Evolutionary conservation across 2,329 filamentous ascomycete species (phyloP).

Genomic region (Colletotrichum coccodes): DNA sequence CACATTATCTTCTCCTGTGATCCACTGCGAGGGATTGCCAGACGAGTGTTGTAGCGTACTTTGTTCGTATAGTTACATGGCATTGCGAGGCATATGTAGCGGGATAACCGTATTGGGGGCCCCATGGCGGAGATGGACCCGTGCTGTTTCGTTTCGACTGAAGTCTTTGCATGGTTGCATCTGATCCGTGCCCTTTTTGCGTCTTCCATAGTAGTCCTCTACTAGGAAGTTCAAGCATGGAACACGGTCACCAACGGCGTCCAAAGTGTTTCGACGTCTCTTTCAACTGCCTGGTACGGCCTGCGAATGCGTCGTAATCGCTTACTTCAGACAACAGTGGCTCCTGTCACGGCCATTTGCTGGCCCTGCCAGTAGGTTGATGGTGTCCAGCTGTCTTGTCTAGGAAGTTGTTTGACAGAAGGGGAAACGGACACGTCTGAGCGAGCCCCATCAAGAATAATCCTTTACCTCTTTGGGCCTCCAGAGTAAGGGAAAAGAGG

Average conservation of each 20-base stretch:
- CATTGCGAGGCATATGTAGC: background rate
- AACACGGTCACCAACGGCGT: background rate
- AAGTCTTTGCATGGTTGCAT: constrained; percentile 19
- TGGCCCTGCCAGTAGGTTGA: constrained; percentile 5
- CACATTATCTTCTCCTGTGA: background rate
- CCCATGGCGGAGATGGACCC: background rate
- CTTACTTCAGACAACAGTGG: constrained; percentile 4
- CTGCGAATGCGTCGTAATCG: background rate
- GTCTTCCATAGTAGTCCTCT: constrained; percentile 5
- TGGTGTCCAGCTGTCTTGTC: constrained; percentile 25
- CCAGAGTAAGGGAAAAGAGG: background rate
- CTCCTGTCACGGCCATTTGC: constrained; percentile 21
- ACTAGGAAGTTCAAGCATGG: constrained; percentile 6
- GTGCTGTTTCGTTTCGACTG: constrained; percentile 26
- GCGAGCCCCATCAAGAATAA: background rate
- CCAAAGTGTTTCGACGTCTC: constrained; percentile 24
- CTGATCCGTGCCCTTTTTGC: constrained; percentile 13
- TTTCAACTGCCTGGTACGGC: constrained; percentile 2
- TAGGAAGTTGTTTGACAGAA: constrained; percentile 14
- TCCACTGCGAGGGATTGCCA: background rate
- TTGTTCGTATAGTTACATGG: background rate
- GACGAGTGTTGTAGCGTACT: background rate
- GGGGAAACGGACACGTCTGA: constrained; percentile 16
- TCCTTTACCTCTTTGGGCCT: constrained; percentile 8
- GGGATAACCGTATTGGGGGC: background rate